Base-by-base conservation (phyloP, 768 basidiomycete genomes). In the Cyclocybe aegerita region DNA sequence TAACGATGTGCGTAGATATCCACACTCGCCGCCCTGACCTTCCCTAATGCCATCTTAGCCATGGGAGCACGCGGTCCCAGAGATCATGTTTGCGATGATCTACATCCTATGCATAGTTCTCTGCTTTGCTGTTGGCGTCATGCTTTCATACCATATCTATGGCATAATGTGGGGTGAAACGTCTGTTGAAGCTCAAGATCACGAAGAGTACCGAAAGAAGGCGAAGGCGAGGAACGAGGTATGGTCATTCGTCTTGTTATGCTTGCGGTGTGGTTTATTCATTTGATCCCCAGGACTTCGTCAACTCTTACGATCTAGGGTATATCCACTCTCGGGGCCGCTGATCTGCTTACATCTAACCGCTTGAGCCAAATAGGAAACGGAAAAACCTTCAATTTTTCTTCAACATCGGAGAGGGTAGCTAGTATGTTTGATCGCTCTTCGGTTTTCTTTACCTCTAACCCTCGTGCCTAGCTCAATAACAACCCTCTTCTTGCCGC, bases 251-350 rank as follows among this genome's bases (percentile, higher is more conserved):
- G 23, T 55, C 16, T 44, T 11, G 5, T 50, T 16, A 10, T 1
- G 15, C 14, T 43, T 29, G 9, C 6, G 17, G 12, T 31, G 17
- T 12, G 9, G 10, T 36, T 33, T 16, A 4, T 36, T 6, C 29
- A 30, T 16, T 8, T 30, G n/a, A 15, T 4, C 32, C 53, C 9
- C 35, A 91, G 90, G 73, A 72, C 1, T 98, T 94, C 60, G 76
- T 92, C 9, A 98, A 98, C 60, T 93, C 89, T 1, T 99, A 93
- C 63, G 90, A 98, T 65, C 71, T 96, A 4, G 96, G 94, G 80
- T 86, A 63, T 37, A 77, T 61, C 23, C n/a, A 39, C 43, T 14
- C 39, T 40, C 38, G 30, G 17, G 5, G 10, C 46, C 17, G 17
- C 2, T 9, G 33, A 12, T 29, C 7, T 29, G 3, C 23, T 36